Evolutionary conservation across 257 asterid species (phyloP).

Genomic region (Misopates orontium): DNA sequence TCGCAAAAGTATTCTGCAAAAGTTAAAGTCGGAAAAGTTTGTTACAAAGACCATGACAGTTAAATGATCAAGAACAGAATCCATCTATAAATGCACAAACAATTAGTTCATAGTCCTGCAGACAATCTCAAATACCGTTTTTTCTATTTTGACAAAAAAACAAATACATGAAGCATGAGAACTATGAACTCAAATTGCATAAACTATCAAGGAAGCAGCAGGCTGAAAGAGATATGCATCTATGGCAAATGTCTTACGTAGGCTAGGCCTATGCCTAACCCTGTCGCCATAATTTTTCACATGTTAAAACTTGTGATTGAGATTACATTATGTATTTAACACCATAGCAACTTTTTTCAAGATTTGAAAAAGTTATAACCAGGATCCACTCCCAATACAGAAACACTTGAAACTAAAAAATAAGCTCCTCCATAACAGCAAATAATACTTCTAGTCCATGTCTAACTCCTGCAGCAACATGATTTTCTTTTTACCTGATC

Average conservation of each 20-base stretch:
- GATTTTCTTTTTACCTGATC: slow-evolving; percentile 66
- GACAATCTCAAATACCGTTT: neutral
- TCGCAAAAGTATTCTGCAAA: slow-evolving; percentile 78
- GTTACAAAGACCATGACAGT: neutral
- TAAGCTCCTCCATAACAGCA: neutral
- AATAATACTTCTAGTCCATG: neutral
- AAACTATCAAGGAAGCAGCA: neutral
- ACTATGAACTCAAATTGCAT: neutral
- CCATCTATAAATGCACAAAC: neutral
- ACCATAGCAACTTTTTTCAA: no score
- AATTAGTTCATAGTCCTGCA: neutral
- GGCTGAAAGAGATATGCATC: neutral
- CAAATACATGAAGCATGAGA: neutral
- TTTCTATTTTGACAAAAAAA: slow-evolving; percentile 13
- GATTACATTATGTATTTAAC: no score
- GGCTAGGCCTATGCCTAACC: no score
- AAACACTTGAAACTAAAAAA: neutral
- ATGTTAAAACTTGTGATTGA: no score
- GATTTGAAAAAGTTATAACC: no score
- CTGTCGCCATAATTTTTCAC: no score
- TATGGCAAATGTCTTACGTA: neutral
- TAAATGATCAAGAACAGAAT: slow-evolving; percentile 16
- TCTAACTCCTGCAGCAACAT: neutral
- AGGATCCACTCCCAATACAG: neutral
- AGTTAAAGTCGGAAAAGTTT: slow-evolving; percentile 16